phyloP scores from a whole-genome alignment of 2,329 filamentous ascomycete genomes.

The Colletotrichum horii region DNA sequence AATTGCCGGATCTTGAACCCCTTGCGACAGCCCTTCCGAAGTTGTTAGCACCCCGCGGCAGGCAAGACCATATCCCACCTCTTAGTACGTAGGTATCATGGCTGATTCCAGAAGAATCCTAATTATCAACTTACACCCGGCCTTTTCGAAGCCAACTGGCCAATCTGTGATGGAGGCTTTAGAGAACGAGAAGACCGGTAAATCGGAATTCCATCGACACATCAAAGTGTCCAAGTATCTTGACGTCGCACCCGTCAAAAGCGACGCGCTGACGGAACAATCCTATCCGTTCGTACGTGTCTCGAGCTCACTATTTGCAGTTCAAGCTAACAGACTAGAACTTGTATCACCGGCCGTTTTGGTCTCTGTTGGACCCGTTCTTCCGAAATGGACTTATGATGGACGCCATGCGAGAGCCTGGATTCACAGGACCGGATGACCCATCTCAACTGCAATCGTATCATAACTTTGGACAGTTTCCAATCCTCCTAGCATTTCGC shows the following conservation, averaged over 20 bases:
- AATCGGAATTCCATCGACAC: neutral
- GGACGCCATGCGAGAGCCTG: neutral
- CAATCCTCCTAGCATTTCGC: neutral
- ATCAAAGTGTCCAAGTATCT: neutral
- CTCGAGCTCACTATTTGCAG: neutral
- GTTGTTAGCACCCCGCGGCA: neutral
- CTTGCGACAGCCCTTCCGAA: neutral
- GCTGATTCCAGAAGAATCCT: neutral
- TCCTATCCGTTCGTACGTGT: neutral
- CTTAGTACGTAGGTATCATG: no score
- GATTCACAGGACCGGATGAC: neutral
- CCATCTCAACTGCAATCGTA: neutral
- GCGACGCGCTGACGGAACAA: neutral
- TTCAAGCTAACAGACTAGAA: neutral
- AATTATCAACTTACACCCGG: neutral
- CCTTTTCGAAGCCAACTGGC: neutral
- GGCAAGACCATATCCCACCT: neutral
- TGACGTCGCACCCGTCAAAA: neutral
- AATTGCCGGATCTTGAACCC: neutral
- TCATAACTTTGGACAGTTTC: neutral
- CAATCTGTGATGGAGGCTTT: neutral
- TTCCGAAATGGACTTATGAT: neutral
- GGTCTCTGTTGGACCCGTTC: neutral
- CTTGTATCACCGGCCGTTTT: neutral
- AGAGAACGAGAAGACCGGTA: neutral